Evolutionary conservation across 2,329 filamentous ascomycete genomes (phyloP).

Genomic region (Mollisia scopiformis): DNA sequence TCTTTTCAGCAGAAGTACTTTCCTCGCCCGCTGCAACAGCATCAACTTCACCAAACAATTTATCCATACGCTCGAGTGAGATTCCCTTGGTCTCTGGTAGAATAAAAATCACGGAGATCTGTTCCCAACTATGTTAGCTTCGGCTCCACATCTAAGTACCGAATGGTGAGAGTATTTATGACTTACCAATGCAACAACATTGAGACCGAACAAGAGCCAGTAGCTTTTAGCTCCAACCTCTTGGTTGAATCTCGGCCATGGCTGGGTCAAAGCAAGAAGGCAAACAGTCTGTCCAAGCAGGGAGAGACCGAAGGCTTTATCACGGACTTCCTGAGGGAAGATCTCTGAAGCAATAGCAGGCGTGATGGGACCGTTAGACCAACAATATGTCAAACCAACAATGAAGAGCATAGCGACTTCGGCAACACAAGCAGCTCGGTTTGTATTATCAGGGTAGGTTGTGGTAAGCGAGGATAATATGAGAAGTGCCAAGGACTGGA

Average conservation of each 20-base stretch:
- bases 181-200: constrained; percentile 38
- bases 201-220: constrained; percentile 44
- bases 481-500: constrained; percentile 41
- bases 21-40: constrained; percentile 34
- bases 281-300: constrained; percentile 42
- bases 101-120: constrained; percentile 51
- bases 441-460: constrained; percentile 40
- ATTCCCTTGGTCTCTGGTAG: constrained; percentile 59
- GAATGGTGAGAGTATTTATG: not conserved
- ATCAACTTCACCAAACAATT: constrained; percentile 47
- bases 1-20: constrained; percentile 33
- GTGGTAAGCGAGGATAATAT: constrained; percentile 43
- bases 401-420: constrained; percentile 47
- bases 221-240: constrained; percentile 42
- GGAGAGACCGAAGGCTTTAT: constrained; percentile 42
- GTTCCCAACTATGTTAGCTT: not conserved
- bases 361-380: constrained; percentile 44
- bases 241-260: constrained; percentile 43
- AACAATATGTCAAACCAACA: constrained; percentile 45
- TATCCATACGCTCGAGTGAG: constrained; percentile 57
- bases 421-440: constrained; percentile 41
- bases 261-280: constrained; percentile 42
- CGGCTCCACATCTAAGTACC: not conserved
- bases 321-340: constrained; percentile 44
- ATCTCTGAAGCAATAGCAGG: constrained; percentile 42